Base-by-base conservation (phyloP, 257 asterid genomes). In the Solanum tarapatanum region DNA sequence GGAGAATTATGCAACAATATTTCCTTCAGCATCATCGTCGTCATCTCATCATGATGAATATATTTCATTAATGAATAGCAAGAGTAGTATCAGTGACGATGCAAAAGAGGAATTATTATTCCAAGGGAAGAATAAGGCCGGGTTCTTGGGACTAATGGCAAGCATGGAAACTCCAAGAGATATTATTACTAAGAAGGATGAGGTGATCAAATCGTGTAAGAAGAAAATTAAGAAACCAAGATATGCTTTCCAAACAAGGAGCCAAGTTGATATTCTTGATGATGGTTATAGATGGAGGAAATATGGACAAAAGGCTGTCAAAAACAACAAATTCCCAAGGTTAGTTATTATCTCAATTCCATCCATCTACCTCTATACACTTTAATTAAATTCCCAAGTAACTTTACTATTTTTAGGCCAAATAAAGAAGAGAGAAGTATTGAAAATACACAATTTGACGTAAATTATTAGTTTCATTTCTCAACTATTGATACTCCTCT, bases 221-320 rank as follows among this genome's bases (percentile, higher is more conserved):
- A 75, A 77, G 84, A 87, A 45, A 36, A 87, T 43, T 8, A 87
- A 68, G 43, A 82, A 87, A 48, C 83, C 62, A 8, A 87, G 83
- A 33, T 82, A 66, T 33, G 83, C 89, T 68, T 87, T 87, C 37
- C 89, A 87, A 43, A 87, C 89, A 17, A 82, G 89, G 51, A 87
- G 87, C 58, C 89, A 87, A 55, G 89, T 87, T 36, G 89, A 87
- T 87, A 87, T 87, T 39, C 84, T 87, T 62, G 89, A 87, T 33
- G 89, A 87, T 82, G 89, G 89, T 14, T 87, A 87, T 82, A 82
- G 89, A 87, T 87, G 89, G 89, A 87, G 89, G 64, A 87, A 87
- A 79, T 87, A 87, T 33, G 89, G 89, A 17, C 89, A 87, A 73
- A 87, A 87, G 76, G 89, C 89, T 39, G 89, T 87, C 19, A 87